Evolutionary conservation across 768 basidiomycete species (phyloP), one percentile per base, ranked within the genome.

Genomic region (Mycena pura): DNA sequence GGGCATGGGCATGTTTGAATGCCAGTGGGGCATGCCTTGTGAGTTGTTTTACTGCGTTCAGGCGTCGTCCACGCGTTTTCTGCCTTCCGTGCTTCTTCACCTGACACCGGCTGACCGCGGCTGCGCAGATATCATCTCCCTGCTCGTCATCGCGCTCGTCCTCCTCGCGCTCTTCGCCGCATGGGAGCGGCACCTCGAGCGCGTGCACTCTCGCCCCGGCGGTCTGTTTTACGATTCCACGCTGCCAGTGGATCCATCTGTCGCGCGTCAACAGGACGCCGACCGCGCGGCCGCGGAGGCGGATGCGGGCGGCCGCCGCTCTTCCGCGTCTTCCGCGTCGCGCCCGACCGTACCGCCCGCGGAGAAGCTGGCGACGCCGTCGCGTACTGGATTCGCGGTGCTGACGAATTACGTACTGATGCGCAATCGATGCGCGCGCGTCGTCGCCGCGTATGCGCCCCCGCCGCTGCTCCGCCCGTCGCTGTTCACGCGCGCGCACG

Each of bases 141-240:
- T 89, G 6, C 77, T 94, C 28, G 73, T 91, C 47, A 31, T 90
- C 17, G 88, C 89, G 3, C 73, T 91, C 3, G 10, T 87, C 22
- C 66, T 92, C 17, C 57, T 90, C 14, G 72, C 68, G 2, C 45
- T 75, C 1, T 95, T 94, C 77, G 53, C 90, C 43, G 61, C 72
- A 27, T 95, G 91, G 90, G 87, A 94, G 65, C 68, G 75, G 47
- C 80, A 83, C 67, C 77, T 95, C 27, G 89, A 90, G 50, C 67
- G 65, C n/a, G 59, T 73, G 6, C 74, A 77, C 19, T 45, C 41
- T 1, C 43, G 45, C 0, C 62, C 57, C 1, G 51, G 60, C 2
- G 53, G 60, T 11, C 15, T 21, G 39, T 49, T 43, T 15, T 50
- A 50, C 29, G 32, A 7, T n/a, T n/a, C n/a, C n/a, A n/a, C 7